Base-by-base conservation (phyloP, 495 filamentous ascomycete genomes). In the Talaromyces trachyspermus region DNA sequence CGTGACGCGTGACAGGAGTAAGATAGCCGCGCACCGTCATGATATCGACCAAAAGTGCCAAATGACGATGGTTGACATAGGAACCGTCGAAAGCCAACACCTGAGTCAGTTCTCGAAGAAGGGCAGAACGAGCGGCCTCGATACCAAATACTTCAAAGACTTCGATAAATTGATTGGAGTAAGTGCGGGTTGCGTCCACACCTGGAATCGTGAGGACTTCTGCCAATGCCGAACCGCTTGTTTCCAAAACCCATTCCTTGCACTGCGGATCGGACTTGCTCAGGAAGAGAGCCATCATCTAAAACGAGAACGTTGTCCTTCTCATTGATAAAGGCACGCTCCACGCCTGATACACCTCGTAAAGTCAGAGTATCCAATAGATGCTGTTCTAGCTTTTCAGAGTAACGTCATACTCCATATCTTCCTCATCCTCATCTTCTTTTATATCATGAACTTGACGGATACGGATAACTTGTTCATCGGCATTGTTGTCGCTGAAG, bases 51-150 rank as follows among this genome's bases (percentile, higher is more conserved):
- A 99, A 70, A n/a, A 99, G 83, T 15, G 88, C 83, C 69, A 97
- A 76, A 71, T 99, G 92, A 57, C 92, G 89, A 62, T 97, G 89
- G 61, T 99, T 99, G 75, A 99, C 92, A 61, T 99, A 97, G 6
- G 91, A 96, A 74, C 92, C 94, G 56, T 95, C 92, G 53, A 97
- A 96, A 8, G 94, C 85, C 64, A 99, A 68, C 64, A 99, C 92
- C 51, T 85, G 78, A 18, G 81, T 87, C 72, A 97, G 66, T 60
- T 99, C 94, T 25, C 83, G 78, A 61, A 97, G 78, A 26, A 99
- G 72, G 36, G 89, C 85, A 22, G 80, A 78, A 52, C 92, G 81
- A 40, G 89, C 87, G 50, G 89, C 92, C 61, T 99, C 92, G 52
- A 99, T 99, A 58, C 92, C 92, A 52, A 99, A 91, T 3, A 92